A percentile compares a stretch with the other conserved stretches of the same genome.
phyloP scores from a whole-genome alignment of 1,284 basidiomycete genomes.

The Microbotryum violaceum region DNA sequence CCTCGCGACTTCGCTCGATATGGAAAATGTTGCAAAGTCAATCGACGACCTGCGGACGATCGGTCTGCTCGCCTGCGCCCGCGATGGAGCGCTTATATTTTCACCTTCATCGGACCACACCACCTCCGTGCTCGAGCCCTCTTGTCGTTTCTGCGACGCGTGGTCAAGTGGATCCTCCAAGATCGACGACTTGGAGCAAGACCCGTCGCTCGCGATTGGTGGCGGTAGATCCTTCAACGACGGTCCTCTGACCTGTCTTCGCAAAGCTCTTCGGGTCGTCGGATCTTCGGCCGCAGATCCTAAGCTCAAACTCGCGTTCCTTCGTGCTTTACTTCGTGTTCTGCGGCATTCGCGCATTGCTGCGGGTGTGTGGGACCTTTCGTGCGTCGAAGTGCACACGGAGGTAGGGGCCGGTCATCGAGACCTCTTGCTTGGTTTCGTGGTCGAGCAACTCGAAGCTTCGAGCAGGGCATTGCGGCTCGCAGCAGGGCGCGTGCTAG shows the following conservation, averaged over 20 bases:
- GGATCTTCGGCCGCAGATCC: slow-evolving; percentile 1
- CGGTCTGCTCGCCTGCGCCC: slow-evolving; percentile 22
- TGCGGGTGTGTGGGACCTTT: neutral
- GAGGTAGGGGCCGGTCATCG: neutral
- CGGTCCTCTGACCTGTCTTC: slow-evolving; percentile 9
- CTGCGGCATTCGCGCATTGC: slow-evolving; percentile 9
- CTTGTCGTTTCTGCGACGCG: slow-evolving; percentile 18
- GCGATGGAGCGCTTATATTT: slow-evolving; percentile 12
- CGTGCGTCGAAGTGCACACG: neutral
- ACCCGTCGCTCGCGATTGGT: neutral
- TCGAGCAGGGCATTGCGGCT: slow-evolving; percentile 7
- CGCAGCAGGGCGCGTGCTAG: slow-evolving; percentile 12
- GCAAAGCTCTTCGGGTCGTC: neutral
- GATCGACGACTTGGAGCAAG: neutral
- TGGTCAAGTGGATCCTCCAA: neutral
- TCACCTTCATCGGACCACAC: neutral
- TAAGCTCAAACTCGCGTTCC: slow-evolving; percentile 1
- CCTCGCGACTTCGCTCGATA: slow-evolving; percentile 4
- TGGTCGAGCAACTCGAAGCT: slow-evolving; percentile 6
- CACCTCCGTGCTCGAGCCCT: neutral
- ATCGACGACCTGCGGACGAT: slow-evolving; percentile 7
- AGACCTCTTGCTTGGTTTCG: neutral
- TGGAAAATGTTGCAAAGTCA: neutral
- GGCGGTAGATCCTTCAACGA: slow-evolving; percentile 7
- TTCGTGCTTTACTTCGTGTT: slow-evolving; percentile 2